Conservation (phyloP, 2,329 filamentous ascomycete species). For the Graphilbum fragrans region DNA sequence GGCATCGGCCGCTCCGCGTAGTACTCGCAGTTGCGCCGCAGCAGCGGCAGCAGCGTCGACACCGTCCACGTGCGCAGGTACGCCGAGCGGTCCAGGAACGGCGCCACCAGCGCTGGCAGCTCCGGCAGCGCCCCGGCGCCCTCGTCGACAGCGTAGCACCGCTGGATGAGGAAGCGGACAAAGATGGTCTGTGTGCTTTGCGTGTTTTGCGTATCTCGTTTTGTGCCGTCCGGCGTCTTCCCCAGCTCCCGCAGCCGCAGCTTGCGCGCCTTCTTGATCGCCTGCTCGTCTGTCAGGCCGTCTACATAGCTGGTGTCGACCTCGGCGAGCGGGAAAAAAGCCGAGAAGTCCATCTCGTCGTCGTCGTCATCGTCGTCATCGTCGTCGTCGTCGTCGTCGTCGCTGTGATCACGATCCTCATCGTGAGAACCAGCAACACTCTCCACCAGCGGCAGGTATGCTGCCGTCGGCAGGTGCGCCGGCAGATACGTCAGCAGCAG, state of each 20-base stretch:
- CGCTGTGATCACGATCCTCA: conserved; percentile 31
- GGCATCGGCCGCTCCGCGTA: conserved; percentile 38
- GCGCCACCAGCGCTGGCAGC: conserved; percentile 52
- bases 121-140: conserved; percentile 62
- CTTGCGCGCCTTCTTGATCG: conserved; percentile 49
- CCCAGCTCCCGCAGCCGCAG: conserved; percentile 48
- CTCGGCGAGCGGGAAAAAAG: conserved; percentile 19
- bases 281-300: conserved; percentile 48
- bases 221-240: conserved; percentile 23
- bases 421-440: no score
- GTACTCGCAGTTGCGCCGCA: conserved; percentile 59
- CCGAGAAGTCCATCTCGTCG: conserved; percentile 11
- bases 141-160: conserved; percentile 56
- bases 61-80: conserved; percentile 57
- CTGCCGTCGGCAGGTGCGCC: conserved; percentile 51
- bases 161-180: conserved; percentile 50
- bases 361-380: conserved; percentile 10
- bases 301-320: conserved; percentile 46
- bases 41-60: conserved; percentile 54
- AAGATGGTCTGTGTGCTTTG: conserved; percentile 27
- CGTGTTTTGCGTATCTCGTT: conserved; percentile 34
- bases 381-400: conserved; percentile 8
- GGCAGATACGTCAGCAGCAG: conserved; percentile 69
- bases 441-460: conserved; percentile 50
- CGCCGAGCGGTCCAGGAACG: conserved; percentile 52